phyloP scores from a whole-genome alignment of 139 green algal genomes.

The Mychonastes homosphaera region DNA sequence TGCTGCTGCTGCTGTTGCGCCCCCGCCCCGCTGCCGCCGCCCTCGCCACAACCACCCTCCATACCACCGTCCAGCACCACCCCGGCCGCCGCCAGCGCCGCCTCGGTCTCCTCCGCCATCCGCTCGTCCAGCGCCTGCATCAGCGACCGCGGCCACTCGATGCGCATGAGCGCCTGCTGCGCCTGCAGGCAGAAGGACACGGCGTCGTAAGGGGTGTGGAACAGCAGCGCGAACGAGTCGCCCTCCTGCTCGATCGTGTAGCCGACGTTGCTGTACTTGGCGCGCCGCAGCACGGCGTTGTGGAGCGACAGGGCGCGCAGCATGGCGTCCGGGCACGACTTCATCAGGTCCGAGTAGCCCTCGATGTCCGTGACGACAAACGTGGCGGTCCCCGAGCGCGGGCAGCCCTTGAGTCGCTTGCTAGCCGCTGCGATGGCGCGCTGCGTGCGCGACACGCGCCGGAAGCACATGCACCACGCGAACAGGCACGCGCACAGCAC shows the following conservation, averaged over 20 bases:
- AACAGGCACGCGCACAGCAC: background rate
- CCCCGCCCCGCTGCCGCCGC: too few relatives aligned
- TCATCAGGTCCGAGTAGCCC: slow-evolving; percentile 19
- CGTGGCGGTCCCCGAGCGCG: background rate
- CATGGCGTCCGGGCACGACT: slow-evolving; percentile 21
- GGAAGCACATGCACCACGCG: slow-evolving; percentile 9
- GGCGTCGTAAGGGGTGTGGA: slow-evolving; percentile 28
- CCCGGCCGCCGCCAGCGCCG: too few relatives aligned
- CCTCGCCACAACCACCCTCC: too few relatives aligned
- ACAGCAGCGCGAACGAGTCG: slow-evolving; percentile 34
- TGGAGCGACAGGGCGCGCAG: slow-evolving; percentile 18
- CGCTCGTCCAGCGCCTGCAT: too few relatives aligned
- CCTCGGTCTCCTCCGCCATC: too few relatives aligned
- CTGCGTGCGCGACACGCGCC: background rate
- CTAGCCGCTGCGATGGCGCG: slow-evolving; percentile 4
- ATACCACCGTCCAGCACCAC: too few relatives aligned
- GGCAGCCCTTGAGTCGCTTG: slow-evolving; percentile 18
- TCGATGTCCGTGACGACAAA: background rate
- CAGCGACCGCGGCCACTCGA: too few relatives aligned
- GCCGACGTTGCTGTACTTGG: slow-evolving; percentile 3
- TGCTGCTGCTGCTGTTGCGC: too few relatives aligned
- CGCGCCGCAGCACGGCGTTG: slow-evolving; percentile 15
- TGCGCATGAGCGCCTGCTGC: background rate
- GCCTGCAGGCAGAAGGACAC: slow-evolving; percentile 26
- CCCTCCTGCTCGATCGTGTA: slow-evolving; percentile 27